Percentiles rank a stretch among this genome's conserved stretches.
phyloP scores from a whole-genome alignment of 208 protist genomes.

The Naegleria fowleri region DNA sequence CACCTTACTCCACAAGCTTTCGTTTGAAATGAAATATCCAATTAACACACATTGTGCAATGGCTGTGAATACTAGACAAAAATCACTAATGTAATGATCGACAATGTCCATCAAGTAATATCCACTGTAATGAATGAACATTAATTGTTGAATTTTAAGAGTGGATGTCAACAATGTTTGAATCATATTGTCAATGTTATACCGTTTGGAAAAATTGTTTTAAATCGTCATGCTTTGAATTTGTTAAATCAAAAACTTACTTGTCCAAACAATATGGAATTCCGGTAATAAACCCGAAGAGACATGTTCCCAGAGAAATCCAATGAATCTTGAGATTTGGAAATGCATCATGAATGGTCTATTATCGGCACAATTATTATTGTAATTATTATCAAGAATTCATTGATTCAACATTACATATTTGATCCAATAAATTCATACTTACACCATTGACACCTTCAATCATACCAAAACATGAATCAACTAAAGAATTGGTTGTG shows the following conservation, averaged over 20 bases:
- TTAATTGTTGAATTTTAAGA: no score
- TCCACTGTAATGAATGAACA: no score
- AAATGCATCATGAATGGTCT: conserved; percentile 6
- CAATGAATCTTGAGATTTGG: neutral
- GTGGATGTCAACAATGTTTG: no score
- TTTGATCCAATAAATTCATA: no score
- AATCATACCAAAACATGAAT: neutral
- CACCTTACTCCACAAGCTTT: neutral
- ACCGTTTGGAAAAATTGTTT: no score
- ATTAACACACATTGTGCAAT: conserved; percentile 6
- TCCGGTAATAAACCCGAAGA: neutral
- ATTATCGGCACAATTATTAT: no score
- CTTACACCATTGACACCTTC: conserved; percentile 12
- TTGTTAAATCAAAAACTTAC: neutral
- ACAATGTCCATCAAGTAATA: conserved; percentile 24
- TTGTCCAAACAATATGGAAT: conserved; percentile 9
- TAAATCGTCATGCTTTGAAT: no score
- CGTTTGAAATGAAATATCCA: neutral
- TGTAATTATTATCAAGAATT: no score
- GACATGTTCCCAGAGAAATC: neutral
- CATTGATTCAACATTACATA: no score
- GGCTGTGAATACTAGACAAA: neutral
- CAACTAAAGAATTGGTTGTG: no score
- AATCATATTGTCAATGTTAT: no score
- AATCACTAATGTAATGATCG: conserved; percentile 6